phyloP scores from a whole-genome alignment of 129 eudicot genomes.

The sunflower (Helianthus annuus) region HanXRQr2.0-SUNRISE NC_035445.2:156631393-156631892 shows the following conservation, averaged over 20 bases:
- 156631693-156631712: slow-evolving; percentile 95
- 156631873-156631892: slow-evolving; percentile 79
- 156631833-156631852: slow-evolving; percentile 60
- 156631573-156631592: slow-evolving; percentile 94
- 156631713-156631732: slow-evolving; percentile 95
- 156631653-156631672: background rate
- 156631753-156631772: slow-evolving; percentile 95
- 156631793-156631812: background rate
- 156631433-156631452: background rate
- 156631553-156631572: slow-evolving; percentile 99
- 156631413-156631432: background rate
- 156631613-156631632: background rate
- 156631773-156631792: slow-evolving; percentile 3
- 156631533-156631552: slow-evolving; percentile 98
- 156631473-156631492: background rate
- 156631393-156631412: background rate
- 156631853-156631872: slow-evolving; percentile 97
- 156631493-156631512: slow-evolving; percentile 15
- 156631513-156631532: slow-evolving; percentile 55
- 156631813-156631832: slow-evolving; percentile 13
- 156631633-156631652: background rate
- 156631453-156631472: background rate
- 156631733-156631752: slow-evolving; percentile 86
- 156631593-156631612: slow-evolving; percentile 88
- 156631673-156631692: slow-evolving; percentile 23